Base-by-base conservation (phyloP, 768 basidiomycete species). In the Lentinula sp. region DNA sequence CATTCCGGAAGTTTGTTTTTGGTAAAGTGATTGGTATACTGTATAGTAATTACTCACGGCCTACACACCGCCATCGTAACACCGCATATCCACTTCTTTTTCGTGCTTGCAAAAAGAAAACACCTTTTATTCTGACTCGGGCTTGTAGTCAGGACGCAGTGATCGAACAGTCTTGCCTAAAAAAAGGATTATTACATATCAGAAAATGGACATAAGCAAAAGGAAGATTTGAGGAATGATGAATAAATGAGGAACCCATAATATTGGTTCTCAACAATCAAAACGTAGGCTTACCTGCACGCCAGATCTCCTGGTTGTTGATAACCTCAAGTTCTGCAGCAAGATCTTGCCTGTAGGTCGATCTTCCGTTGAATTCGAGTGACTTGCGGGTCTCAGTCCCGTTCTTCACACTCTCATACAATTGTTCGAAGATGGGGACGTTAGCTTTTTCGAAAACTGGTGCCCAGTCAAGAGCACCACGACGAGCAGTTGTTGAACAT, bases 381-480 rank as follows among this genome's bases (percentile, higher is more conserved):
- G 93, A 87, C 72, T 95, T 96, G 76, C 94, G 90, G 36, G 97
- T 98, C 84, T 99, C 97, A 10, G 93, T 91, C 58, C 97, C 97
- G 70, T 98, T 87, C 74, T 81, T 85, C 70, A 46, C 56, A 16
- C 53, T 55, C 53, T 55, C 36, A 12, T 55, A 41, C 32, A 98
- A 88, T 69, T 88, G 78, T 78, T 98, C 93, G 72, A 98, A 99
- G 70, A 98, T 80, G 63, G 97, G 97, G 43, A 88, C 67, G 80
- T 98, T 98, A 65, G 95, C 87, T 77, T 91, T 88, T 77, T 96
- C 94, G 72, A 95, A 95, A 75, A 97, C 78, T 63, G 95, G 95
- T 12, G 96, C 95, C 97, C 97, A 98, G 83, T 98, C 97, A 65
- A 97, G 91, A 46, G 96, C 97, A 69, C 97, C 97, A 65, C 97